Evolutionary conservation across 106 monocot species (phyloP), one percentile per base, ranked within the genome.

Genomic region (Iris macrosiphon): DNA sequence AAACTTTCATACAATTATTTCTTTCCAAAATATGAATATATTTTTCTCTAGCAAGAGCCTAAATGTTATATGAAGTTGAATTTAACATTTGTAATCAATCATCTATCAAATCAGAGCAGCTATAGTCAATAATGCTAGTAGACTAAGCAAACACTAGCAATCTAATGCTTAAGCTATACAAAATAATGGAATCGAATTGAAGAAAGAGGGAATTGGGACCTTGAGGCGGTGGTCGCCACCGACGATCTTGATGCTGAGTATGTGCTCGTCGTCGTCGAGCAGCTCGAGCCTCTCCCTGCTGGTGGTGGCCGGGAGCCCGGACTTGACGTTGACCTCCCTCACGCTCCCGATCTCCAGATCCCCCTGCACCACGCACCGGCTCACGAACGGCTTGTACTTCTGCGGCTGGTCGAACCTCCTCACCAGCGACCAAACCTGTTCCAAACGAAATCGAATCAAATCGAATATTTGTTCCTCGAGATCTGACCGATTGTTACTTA

Each of bases 341-440:
- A 80, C 55, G 44, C 74, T 74, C 16, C 79, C 79, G 53, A 74
- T 73, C 75, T 53, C 65, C 12, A 61, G 43, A 17, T 65, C 74
- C 26, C 74, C 74, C 10, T 45, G 47, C 31, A 80, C 60, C 28
- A 62, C 72, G 41, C 79, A 79, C 42, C 79, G 58, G 41, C 73
- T 80, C 13, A 80, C 56, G 52, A 80, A 80, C 40, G 74, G 74
- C 49, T 80, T 80, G 74, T 80, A 80, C 69, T 64, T 64, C 56
- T 69, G 69, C 13, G 79, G 79, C 55, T 80, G 69, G 29, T 74
- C 68, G 64, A 80, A 80, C 60, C 73, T 45, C 63, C 79, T 51
- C 59, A 80, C 79, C 63, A 80, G 21, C 16, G 79, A 64, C 79
- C 79, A 80, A 9, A 80, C 79, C 80, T 80, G 24, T n/a, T n/a